phyloP scores from a whole-genome alignment of 495 filamentous ascomycete species.

The Astrothelium subdiscretum region DNA sequence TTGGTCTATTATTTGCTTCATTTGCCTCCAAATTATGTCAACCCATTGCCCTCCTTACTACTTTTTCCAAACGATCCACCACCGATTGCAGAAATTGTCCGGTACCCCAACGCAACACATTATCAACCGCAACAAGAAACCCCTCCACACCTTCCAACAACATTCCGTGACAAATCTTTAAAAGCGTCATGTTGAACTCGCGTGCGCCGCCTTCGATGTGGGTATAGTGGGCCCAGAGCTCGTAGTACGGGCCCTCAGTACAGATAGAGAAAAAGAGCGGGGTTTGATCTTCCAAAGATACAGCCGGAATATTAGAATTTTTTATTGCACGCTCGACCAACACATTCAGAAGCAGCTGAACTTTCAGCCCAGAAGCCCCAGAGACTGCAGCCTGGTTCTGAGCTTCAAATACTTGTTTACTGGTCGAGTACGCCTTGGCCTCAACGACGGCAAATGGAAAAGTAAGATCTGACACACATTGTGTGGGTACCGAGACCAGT shows the following conservation, averaged over 20 bases:
- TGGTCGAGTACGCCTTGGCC: neutral
- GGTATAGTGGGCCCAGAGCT: conserved; percentile 8
- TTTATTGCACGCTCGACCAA: neutral
- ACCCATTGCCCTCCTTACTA: neutral
- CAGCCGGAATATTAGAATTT: neutral
- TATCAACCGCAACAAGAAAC: neutral
- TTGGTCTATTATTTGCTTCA: no score
- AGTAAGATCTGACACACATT: neutral
- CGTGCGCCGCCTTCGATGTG: neutral
- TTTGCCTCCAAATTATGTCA: no score
- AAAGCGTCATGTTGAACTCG: neutral
- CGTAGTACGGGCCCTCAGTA: conserved; percentile 8
- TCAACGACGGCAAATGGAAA: conserved; percentile 4
- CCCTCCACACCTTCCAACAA: neutral
- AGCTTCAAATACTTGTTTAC: neutral
- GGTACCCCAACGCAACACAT: neutral
- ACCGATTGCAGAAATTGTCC: neutral
- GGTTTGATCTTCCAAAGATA: neutral
- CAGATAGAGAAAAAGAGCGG: conserved; percentile 8
- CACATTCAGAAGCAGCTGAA: conserved; percentile 7
- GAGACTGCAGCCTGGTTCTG: conserved; percentile 10
- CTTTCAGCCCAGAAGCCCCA: conserved; percentile 8
- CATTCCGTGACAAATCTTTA: neutral
- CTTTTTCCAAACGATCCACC: neutral
- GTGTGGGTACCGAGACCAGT: neutral